Evolutionary conservation across 129 eudicot species (phyloP), one percentile per base, ranked within the genome.

Genomic region (Artemisia argyi): DNA sequence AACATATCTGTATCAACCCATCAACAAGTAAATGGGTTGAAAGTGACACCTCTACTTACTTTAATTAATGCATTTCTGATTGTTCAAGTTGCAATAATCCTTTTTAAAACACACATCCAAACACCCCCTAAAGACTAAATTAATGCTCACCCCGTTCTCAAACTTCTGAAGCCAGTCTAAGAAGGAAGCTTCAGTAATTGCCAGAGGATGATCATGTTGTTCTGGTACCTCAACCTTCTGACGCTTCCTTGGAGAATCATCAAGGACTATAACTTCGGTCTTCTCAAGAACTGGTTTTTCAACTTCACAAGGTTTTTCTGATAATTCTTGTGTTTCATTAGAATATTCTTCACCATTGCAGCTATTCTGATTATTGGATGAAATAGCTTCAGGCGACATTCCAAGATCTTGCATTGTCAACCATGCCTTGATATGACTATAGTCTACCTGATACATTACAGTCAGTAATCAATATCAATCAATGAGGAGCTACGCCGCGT

Each of bases 391-490:
- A 1, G 44, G 22, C 52, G 90, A 72, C 76, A 88, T 64, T 59
- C 91, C 95, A 72, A 83, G 79, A 42, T 89, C 96, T 78, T 77
- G 83, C 91, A 92, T 85, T n/a, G 85, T 69, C 75, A 89, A 58
- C 63, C 80, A 83, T 61, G 89, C 82, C 76, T 72, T 87, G 62
- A 92, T 89, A 71, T 92, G 98, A 47, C 62, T 1, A 78, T 92
- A 92, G 51, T 71, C 83, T 51, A 92, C 87, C 96, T 92, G 80
- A 56, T 64, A 69, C 60, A 58, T 42, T 16, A 66, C 11, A 54
- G 24, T 26, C 19, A 51, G 54, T 19, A 54, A 18, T 26, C 19
- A 51, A 61, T 19, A 48, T 75, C 75, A 69, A 57, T 39, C 30
- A 65, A 59, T 48, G 53, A 49, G 15, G 3, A 76, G 16, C 65